Conservation (phyloP, 2,329 filamentous ascomycete genomes). For the Penicillium sp. region DNA sequence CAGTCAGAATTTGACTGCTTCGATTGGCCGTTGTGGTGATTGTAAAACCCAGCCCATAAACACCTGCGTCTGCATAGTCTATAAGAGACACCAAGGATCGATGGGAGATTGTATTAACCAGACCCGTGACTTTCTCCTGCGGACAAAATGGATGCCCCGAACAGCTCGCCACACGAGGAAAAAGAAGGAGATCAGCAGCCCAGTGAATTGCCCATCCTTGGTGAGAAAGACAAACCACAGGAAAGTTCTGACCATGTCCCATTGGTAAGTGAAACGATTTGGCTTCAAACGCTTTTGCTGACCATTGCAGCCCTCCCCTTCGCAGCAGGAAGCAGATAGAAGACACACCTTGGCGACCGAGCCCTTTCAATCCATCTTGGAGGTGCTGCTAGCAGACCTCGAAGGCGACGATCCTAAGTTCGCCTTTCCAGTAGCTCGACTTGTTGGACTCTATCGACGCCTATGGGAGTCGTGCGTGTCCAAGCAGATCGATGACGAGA, state of each 20-base stretch:
- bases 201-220: background rate
- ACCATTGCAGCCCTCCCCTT: slow-evolving; percentile 19
- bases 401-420: background rate
- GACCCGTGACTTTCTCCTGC: too few relatives aligned
- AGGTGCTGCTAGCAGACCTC: background rate
- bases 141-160: background rate
- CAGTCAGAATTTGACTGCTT: too few relatives aligned
- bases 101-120: too few relatives aligned
- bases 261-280: background rate
- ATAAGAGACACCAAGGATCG: too few relatives aligned
- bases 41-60: too few relatives aligned
- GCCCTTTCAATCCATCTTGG: background rate
- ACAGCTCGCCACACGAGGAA: background rate
- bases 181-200: background rate
- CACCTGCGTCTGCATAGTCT: too few relatives aligned
- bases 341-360: background rate
- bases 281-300: background rate
- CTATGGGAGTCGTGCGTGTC: background rate
- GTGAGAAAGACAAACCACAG: background rate
- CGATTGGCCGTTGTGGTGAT: too few relatives aligned
- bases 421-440: background rate
- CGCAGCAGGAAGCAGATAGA: slow-evolving; percentile 15
- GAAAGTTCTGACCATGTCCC: background rate
- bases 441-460: slow-evolving; percentile 1
- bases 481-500: background rate